phyloP scores from a whole-genome alignment of 2,329 filamentous ascomycete genomes.

The Cucurbitaria berberidis region DNA sequence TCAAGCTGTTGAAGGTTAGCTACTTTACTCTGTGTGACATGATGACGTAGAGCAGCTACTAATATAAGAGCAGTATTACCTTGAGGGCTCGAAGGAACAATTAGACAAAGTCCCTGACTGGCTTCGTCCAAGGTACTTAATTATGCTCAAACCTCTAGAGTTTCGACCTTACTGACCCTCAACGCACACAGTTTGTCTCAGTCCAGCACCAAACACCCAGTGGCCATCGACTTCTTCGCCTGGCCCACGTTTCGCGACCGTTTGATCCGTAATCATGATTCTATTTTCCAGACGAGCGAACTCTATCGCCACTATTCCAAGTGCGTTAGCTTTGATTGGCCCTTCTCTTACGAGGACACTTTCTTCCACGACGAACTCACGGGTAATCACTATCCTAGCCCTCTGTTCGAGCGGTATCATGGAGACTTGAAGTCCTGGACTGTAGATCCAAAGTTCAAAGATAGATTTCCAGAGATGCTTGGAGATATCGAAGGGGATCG shows the following conservation, averaged over 20 bases:
- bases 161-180: background rate
- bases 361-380: conserved; percentile 34
- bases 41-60: background rate
- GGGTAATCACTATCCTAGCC: conserved; percentile 25
- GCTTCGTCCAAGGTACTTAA: conserved; percentile 32
- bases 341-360: conserved; percentile 40
- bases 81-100: conserved; percentile 33
- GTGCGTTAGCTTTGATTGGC: conserved; percentile 41
- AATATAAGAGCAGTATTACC: conserved; percentile 34
- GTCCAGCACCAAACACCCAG: conserved; percentile 33
- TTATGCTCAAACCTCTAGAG: background rate
- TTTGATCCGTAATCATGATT: conserved; percentile 29
- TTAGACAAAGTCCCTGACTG: conserved; percentile 37
- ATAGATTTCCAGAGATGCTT: conserved; percentile 37
- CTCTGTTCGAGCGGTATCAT: conserved; percentile 42
- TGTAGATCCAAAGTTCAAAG: conserved; percentile 33
- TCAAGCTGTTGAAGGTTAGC: conserved; percentile 42
- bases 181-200: conserved; percentile 24
- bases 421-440: conserved; percentile 35
- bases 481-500: conserved; percentile 41
- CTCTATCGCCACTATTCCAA: conserved; percentile 33
- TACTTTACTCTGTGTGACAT: too few species aligned
- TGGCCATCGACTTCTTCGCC: conserved; percentile 43
- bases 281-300: conserved; percentile 27
- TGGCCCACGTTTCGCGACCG: conserved; percentile 43